Evolutionary conservation across 352 stramenopile genomes (phyloP).

Genomic region (Globisporangium megalacanthum): DNA sequence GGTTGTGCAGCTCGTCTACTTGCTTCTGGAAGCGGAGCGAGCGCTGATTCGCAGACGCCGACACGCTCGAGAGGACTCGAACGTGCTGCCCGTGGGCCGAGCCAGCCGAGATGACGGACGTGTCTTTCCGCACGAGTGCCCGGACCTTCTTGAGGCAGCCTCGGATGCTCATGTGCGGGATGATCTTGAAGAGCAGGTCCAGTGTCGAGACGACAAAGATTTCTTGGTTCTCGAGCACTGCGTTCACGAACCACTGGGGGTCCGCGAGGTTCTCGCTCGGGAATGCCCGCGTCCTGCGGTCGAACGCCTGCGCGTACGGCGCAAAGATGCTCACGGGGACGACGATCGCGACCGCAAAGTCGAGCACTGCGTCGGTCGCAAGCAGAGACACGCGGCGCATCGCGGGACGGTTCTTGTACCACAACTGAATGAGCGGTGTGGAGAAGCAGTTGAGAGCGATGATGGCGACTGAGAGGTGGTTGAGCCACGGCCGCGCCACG

Average conservation of each 20-base stretch:
- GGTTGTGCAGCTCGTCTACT: constrained; percentile 4
- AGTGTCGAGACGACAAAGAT: constrained; percentile 14
- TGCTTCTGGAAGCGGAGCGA: constrained; percentile 10
- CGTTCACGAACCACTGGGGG: constrained; percentile 14
- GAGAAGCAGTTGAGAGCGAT: constrained; percentile 24
- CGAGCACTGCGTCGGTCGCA: constrained; percentile 9
- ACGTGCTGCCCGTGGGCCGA: not conserved
- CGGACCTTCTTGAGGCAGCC: constrained; percentile 14
- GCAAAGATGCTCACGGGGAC: constrained; percentile 15
- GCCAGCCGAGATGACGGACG: not conserved
- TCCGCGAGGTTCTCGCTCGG: constrained; percentile 11
- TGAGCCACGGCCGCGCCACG: constrained; percentile 45
- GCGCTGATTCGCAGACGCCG: not conserved
- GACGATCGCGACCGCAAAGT: constrained; percentile 12
- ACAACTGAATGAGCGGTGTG: constrained; percentile 9
- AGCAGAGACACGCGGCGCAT: constrained; percentile 6
- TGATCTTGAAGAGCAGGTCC: constrained; percentile 18
- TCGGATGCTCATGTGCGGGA: constrained; percentile 16
- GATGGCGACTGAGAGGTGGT: constrained; percentile 36
- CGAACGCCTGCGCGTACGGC: constrained; percentile 9
- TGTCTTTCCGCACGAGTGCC: constrained; percentile 15
- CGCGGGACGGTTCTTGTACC: constrained; percentile 6
- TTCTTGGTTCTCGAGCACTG: constrained; percentile 14
- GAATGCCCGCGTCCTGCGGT: constrained; percentile 5
- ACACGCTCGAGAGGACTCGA: not conserved